Conservation (phyloP, 306 rosid species). For the Ceratonia siliqua region DNA sequence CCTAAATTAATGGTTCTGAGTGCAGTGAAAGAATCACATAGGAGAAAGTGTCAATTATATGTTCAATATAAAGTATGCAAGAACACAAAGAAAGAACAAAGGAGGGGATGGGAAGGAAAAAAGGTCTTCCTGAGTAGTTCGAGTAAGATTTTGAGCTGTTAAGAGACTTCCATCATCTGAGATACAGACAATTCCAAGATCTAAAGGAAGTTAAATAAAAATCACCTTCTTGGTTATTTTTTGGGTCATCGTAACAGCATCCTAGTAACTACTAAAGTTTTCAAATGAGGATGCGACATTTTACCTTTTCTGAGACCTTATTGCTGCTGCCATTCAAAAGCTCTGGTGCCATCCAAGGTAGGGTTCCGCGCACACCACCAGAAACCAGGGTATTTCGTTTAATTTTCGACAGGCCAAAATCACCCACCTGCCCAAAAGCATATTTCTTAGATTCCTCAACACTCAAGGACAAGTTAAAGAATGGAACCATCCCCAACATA, state of each 20-base stretch:
- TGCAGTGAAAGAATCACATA: background rate
- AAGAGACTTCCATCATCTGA: background rate
- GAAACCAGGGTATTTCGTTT: conserved; percentile 83
- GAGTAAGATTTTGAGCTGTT: background rate
- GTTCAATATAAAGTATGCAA: background rate
- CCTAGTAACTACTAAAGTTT: conserved; percentile 8
- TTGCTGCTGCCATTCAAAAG: conserved; percentile 85
- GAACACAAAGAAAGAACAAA: background rate
- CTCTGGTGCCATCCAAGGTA: conserved; percentile 98
- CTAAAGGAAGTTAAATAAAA: background rate
- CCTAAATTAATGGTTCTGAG: background rate
- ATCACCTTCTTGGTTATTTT: background rate
- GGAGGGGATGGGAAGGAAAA: background rate
- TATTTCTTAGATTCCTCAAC: conserved; percentile 5
- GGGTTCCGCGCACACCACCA: conserved; percentile 90
- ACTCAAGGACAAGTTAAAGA: background rate
- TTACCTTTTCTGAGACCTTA: conserved; percentile 88
- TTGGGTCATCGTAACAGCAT: background rate
- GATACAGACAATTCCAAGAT: background rate
- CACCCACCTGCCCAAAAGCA: conserved; percentile 66
- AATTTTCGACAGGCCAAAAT: conserved; percentile 88
- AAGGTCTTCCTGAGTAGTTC: background rate
- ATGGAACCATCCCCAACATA: conserved; percentile 15
- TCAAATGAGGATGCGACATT: background rate
- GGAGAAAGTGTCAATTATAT: background rate